Evolutionary conservation across 2,329 filamentous ascomycete genomes (phyloP).

Genomic region (Cadophora sp.): DNA sequence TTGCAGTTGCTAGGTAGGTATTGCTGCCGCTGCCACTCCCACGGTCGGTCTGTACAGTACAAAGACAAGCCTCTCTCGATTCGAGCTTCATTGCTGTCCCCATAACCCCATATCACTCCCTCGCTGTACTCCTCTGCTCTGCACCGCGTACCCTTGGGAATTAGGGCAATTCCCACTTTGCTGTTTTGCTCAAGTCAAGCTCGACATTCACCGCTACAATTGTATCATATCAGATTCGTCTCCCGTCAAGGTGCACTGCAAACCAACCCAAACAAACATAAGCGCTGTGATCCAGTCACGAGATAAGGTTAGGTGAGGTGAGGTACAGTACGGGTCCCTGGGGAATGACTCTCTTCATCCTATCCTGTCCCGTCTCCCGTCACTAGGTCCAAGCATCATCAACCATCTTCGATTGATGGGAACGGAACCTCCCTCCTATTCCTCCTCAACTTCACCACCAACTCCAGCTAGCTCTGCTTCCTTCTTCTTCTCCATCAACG

Average conservation of each 20-base stretch:
- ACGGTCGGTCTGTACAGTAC: background rate
- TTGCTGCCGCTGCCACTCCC: background rate
- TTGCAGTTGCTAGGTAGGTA: too few species aligned
- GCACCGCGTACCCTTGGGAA: background rate
- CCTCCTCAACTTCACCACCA: slow-evolving; percentile 7
- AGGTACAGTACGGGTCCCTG: background rate
- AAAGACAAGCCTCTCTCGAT: slow-evolving; percentile 4
- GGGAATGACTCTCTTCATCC: slow-evolving; percentile 35
- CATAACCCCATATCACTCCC: too few species aligned
- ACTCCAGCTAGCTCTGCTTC: slow-evolving; percentile 8
- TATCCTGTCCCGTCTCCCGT: background rate
- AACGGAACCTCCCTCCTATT: background rate
- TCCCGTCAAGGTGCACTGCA: background rate
- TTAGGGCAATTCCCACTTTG: background rate
- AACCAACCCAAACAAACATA: slow-evolving; percentile 17
- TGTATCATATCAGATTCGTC: background rate
- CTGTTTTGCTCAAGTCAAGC: background rate
- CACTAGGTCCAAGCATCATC: slow-evolving; percentile 18
- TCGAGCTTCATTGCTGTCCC: background rate
- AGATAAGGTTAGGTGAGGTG: slow-evolving; percentile 29
- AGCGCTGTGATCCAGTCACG: slow-evolving; percentile 38
- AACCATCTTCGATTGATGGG: slow-evolving; percentile 22
- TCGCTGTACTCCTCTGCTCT: background rate
- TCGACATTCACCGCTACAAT: slow-evolving; percentile 6
- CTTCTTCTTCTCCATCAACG: slow-evolving; percentile 1